These are phyloP conservation scores for Neostapfia colusana DNA, from an alignment of 176 grass and related monocot genomes.

Conservation along the genomic window DNA sequence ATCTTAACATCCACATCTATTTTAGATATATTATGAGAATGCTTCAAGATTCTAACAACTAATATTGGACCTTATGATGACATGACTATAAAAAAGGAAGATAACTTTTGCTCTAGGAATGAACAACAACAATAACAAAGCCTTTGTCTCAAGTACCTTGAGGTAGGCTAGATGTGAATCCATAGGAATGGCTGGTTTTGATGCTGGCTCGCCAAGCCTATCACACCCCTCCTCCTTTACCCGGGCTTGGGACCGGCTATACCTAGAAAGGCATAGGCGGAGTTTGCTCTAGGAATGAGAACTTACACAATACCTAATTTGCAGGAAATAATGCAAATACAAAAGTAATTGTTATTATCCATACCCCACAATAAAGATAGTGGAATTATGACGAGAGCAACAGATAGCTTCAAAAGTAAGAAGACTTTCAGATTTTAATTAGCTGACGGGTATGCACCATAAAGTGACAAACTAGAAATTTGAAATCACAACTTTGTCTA, in stretches of 20 bases:
- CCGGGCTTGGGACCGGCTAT: too few species aligned
- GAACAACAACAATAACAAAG: too few species aligned
- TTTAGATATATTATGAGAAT: conserved; percentile 14
- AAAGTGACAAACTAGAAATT: not conserved
- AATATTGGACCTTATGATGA: not conserved
- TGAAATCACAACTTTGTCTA: conserved; percentile 28
- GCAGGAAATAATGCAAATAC: not conserved
- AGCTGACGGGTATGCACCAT: conserved; percentile 5
- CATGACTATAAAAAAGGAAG: conserved; percentile 24
- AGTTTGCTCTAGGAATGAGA: too few species aligned
- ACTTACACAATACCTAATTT: conserved; percentile 52
- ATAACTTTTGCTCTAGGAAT: conserved; percentile 26
- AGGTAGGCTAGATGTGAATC: too few species aligned
- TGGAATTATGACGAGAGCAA: conserved; percentile 16
- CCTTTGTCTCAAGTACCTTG: too few species aligned
- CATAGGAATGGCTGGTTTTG: too few species aligned
- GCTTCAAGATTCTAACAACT: not conserved
- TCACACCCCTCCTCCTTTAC: too few species aligned
- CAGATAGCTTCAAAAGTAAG: conserved; percentile 19
- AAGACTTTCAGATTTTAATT: conserved; percentile 28
- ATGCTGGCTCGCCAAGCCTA: too few species aligned
- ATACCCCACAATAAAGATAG: conserved; percentile 27
- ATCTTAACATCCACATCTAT: conserved; percentile 31
- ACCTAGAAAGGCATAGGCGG: too few species aligned
- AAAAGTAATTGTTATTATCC: conserved; percentile 37